Evolutionary conservation across 2,329 filamentous ascomycete genomes (phyloP), one percentile per base, ranked within the genome.

Genomic region (Westerdykella aurantiaca): DNA sequence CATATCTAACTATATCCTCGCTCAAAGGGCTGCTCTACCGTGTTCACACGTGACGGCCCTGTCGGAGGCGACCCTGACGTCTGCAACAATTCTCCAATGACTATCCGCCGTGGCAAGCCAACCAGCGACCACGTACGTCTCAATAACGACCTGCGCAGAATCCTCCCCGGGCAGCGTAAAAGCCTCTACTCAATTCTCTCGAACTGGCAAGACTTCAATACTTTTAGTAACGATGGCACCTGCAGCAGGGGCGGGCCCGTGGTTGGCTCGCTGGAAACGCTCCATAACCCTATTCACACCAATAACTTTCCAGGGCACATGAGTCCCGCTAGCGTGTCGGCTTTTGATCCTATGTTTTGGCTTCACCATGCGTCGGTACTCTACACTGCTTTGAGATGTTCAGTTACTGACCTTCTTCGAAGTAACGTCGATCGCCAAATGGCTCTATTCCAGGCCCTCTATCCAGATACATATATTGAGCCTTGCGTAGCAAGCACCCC

Each of bases 371-470:
- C 51, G 40, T 49, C 38, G 17, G 44, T 38, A 6, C 17, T 9
- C 21, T 29, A 5, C 4, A 7, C 12, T 25, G 16, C 12, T 12
- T 10, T 34, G n/a, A 2, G 21, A 34, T 14, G 4, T 14, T 31
- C 31, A 31, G 10, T 9, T 18, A 13, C 31, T 39, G 13, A 41
- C 37, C 7, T 4, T 29, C 25, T 12, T 29, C 11, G 6, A 29
- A 50, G 45, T 4, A 55, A 58, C 18, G 47, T 58, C 6, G 53
- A 58, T 45, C 49, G 55, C n/a, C 44, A 51, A 14, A 86, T 89
- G 65, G 79, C 85, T 35, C 75, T 91, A 51, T 90, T 83, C 83
- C 86, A 90, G 67, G 72, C 76, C 1, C 64, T 90, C 11, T 78
- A 89, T 49, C 83, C 84, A 0, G 69, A 78, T 14, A 77, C 77